A percentile compares a stretch with the other conserved stretches of the same genome.
phyloP scores from a whole-genome alignment of 2,329 filamentous ascomycete genomes.

The Purpureocillium takamizusanense region DNA sequence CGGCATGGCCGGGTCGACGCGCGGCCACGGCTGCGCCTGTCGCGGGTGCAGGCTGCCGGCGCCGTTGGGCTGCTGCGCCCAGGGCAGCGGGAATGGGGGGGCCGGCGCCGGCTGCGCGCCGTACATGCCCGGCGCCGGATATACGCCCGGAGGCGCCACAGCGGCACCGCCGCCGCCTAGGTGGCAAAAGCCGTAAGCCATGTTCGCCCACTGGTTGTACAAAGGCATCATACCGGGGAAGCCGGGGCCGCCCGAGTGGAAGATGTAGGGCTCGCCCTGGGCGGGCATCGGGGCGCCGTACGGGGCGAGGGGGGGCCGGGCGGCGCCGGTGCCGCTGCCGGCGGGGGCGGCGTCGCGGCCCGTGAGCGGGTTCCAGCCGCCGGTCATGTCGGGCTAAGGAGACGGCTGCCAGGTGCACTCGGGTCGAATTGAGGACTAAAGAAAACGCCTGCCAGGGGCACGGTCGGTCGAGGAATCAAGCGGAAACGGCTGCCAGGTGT shows the following conservation, averaged over 20 bases:
- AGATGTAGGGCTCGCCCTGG: conserved; percentile 28
- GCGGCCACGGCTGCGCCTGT: conserved; percentile 30
- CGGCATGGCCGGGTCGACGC: conserved; percentile 34
- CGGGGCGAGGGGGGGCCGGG: conserved; percentile 22
- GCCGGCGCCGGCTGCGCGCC: conserved; percentile 13
- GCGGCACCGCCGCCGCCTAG: conserved; percentile 6
- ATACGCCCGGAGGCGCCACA: background rate
- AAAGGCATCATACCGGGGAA: conserved; percentile 14
- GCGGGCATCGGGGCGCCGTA: conserved; percentile 21
- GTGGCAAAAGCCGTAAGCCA: conserved; percentile 16
- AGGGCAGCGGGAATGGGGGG: conserved; percentile 15
- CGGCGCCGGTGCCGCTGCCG: conserved; percentile 25
- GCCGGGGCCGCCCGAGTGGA: conserved; percentile 25
- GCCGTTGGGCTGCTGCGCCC: conserved; percentile 28
- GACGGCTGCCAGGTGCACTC: conserved; percentile 26
- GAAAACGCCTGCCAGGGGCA: too few species aligned
- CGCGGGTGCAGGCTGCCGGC: conserved; percentile 25
- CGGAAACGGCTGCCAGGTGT: conserved; percentile 25
- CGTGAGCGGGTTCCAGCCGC: conserved; percentile 30
- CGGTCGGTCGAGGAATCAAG: too few species aligned
- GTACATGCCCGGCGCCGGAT: conserved; percentile 1
- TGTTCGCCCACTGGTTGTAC: conserved; percentile 11
- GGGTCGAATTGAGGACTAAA: too few species aligned
- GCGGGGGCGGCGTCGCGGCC: conserved; percentile 26
- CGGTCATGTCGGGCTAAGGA: conserved; percentile 25